Conservation (phyloP, 78 protist genomes). For the Speleostelium caveatum region DNA sequence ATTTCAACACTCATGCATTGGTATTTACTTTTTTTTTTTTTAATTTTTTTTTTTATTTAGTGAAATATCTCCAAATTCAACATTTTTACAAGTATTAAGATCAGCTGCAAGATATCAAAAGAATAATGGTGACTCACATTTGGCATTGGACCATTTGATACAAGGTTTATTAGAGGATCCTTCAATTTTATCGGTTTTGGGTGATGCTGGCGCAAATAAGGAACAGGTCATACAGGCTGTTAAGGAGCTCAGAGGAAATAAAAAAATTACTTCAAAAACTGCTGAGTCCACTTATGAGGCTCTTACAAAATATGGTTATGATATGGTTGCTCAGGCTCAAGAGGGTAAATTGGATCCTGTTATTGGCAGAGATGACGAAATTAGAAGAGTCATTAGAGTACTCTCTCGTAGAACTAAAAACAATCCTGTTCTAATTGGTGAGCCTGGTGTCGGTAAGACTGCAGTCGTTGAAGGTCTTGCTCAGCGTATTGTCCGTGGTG, state of each 20-base stretch:
- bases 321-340: constrained; percentile 90
- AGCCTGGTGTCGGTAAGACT: constrained; percentile 97
- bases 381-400: constrained; percentile 92
- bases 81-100: constrained; percentile 43
- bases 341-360: constrained; percentile 98
- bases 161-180: constrained; percentile 63
- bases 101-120: constrained; percentile 63
- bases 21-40: background rate
- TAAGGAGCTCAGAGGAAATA: constrained; percentile 71
- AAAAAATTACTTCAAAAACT: constrained; percentile 59
- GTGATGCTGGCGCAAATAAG: constrained; percentile 64
- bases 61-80: constrained; percentile 63
- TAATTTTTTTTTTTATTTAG: constrained; percentile 10
- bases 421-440: constrained; percentile 99
- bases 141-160: constrained; percentile 78
- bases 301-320: constrained; percentile 89
- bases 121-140: constrained; percentile 82
- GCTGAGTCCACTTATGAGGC: constrained; percentile 89
- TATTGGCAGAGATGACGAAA: constrained; percentile 98
- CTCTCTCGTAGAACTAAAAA: constrained; percentile 95
- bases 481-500: constrained; percentile 97
- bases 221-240: constrained; percentile 63
- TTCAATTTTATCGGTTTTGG: constrained; percentile 33
- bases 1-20: background rate
- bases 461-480: constrained; percentile 99